Evolutionary conservation across 306 rosid genomes (phyloP).

Genomic region (Cucumis cinereus): DNA sequence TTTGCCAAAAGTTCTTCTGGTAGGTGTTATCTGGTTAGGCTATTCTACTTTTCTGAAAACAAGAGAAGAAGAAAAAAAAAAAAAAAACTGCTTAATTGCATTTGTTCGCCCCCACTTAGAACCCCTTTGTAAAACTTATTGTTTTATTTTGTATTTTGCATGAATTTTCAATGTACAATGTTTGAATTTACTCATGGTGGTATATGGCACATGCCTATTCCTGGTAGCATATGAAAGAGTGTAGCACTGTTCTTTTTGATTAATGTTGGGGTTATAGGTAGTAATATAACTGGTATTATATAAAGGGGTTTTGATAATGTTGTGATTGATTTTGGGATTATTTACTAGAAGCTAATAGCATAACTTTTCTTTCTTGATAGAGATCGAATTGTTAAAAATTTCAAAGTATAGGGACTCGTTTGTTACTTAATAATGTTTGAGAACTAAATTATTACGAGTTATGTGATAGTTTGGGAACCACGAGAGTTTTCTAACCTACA

Average conservation of each 20-base stretch:
- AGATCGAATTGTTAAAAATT: too few relatives aligned
- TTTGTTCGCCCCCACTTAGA: not conserved
- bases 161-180: not conserved
- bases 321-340: not conserved
- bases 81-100: not conserved
- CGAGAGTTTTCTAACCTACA: too few relatives aligned
- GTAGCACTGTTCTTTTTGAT: not conserved
- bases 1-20: not conserved
- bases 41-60: not conserved
- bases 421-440: too few relatives aligned
- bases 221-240: not conserved
- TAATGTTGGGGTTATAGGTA: not conserved
- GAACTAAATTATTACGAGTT: too few relatives aligned
- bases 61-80: not conserved
- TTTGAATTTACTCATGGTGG: not conserved
- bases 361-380: too few relatives aligned
- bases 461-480: too few relatives aligned
- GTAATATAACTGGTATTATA: not conserved
- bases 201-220: not conserved
- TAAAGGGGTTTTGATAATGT: not conserved
- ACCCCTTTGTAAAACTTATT: not conserved
- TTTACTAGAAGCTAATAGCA: too few relatives aligned
- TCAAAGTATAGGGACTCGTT: too few relatives aligned
- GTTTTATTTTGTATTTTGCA: not conserved
- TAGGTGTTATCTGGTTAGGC: constrained; percentile 11